A percentile compares a stretch with the other conserved stretches of the same genome.
Conservation (phyloP, 1,139 yeast genomes). For the Hansenula sp. region DNA sequence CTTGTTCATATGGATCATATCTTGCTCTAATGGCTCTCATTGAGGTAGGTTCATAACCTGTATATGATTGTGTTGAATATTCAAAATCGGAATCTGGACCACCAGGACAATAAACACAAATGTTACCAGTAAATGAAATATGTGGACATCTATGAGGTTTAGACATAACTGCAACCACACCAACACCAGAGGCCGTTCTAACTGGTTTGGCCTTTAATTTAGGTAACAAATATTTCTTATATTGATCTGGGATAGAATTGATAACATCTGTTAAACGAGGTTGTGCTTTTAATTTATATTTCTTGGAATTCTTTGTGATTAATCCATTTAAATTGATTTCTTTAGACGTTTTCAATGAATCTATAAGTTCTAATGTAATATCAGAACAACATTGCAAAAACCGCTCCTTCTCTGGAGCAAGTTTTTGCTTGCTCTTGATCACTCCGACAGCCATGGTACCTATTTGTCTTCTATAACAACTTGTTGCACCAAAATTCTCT, state of each 20-base stretch:
- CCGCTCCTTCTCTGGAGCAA: conserved; percentile 87
- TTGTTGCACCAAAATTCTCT: neutral
- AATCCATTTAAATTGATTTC: conserved; percentile 90
- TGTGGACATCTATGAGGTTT: conserved; percentile 99
- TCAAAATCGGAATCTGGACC: conserved; percentile 99
- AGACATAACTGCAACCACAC: conserved; percentile 99
- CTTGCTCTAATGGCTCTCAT: conserved; percentile 98
- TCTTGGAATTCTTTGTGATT: conserved; percentile 80
- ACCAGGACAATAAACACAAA: conserved; percentile 98
- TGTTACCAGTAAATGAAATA: conserved; percentile 97
- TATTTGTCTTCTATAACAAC: neutral
- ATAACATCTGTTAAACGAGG: conserved; percentile 95
- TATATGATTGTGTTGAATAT: conserved; percentile 95
- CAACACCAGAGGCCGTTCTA: conserved; percentile 96
- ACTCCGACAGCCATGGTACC: conserved; percentile 23
- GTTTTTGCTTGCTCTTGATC: conserved; percentile 45
- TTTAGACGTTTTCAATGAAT: conserved; percentile 66
- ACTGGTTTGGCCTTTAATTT: conserved; percentile 97
- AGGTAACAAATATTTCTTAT: conserved; percentile 86
- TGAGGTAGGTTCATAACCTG: conserved; percentile 98
- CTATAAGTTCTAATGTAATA: conserved; percentile 82
- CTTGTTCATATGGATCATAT: conserved; percentile 98
- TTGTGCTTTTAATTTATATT: conserved; percentile 86
- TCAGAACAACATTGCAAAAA: conserved; percentile 93
- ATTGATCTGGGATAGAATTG: conserved; percentile 92